These are phyloP conservation scores for Centella asiatica DNA, from an alignment of 129 eudicot species.

Conservation along the genomic window DNA sequence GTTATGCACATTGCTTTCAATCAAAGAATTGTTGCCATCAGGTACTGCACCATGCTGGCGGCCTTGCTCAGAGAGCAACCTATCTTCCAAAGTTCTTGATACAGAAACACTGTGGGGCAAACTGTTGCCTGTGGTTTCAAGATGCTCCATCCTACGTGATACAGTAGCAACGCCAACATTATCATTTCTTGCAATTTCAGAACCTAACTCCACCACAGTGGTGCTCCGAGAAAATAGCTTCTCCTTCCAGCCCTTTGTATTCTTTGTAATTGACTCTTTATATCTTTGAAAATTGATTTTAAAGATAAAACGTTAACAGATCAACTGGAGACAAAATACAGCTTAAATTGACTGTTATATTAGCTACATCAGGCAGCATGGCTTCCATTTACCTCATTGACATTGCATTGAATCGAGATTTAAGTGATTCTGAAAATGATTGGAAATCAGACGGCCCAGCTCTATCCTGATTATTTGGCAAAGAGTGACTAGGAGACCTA, in stretches of 20 bases:
- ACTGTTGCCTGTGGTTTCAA: slow-evolving; percentile 35
- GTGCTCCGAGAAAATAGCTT: slow-evolving; percentile 68
- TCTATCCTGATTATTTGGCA: slow-evolving; percentile 60
- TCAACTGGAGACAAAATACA: slow-evolving; percentile 3
- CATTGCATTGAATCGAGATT: slow-evolving; percentile 65
- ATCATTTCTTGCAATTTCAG: slow-evolving; percentile 48
- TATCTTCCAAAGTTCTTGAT: slow-evolving; percentile 23
- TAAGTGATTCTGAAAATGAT: slow-evolving; percentile 71
- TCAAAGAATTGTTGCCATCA: slow-evolving; percentile 10
- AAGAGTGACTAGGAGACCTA: slow-evolving; percentile 53
- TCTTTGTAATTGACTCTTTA: slow-evolving; percentile 87
- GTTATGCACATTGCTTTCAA: slow-evolving; percentile 15
- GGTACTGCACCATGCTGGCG: slow-evolving; percentile 5
- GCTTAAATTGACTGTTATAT: neutral
- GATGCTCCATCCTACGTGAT: slow-evolving; percentile 74
- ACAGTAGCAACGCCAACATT: slow-evolving; percentile 49
- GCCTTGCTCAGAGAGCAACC: slow-evolving; percentile 10
- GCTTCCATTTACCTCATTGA: slow-evolving; percentile 51
- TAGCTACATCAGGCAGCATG: neutral
- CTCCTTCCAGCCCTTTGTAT: slow-evolving; percentile 94
- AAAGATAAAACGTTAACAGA: too few species aligned
- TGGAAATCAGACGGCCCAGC: slow-evolving; percentile 81
- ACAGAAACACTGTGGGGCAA: slow-evolving; percentile 13
- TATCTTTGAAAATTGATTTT: slow-evolving; percentile 56
- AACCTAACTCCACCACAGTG: slow-evolving; percentile 33